Evolutionary conservation across 805 yeast species (phyloP).

Genomic region (Cyberlindnera americana): DNA sequence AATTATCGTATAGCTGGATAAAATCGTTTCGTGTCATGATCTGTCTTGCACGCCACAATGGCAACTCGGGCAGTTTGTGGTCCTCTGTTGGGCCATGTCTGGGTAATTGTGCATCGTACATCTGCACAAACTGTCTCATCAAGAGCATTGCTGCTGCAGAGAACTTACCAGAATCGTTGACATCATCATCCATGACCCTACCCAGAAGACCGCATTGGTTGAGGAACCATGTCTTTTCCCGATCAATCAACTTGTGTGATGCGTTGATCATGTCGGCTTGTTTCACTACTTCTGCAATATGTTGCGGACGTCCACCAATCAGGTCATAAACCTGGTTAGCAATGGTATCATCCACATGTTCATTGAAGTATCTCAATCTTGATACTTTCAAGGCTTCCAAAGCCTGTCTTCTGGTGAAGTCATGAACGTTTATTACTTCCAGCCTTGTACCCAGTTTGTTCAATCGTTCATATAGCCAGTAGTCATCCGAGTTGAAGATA

Average conservation of each 20-base stretch:
- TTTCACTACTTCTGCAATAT: slow-evolving; percentile 65
- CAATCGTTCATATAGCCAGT: slow-evolving; percentile 80
- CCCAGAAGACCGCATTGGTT: slow-evolving; percentile 81
- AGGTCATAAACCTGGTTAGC: slow-evolving; percentile 60
- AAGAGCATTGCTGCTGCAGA: slow-evolving; percentile 69
- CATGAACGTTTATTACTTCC: slow-evolving; percentile 67
- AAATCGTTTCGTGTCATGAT: slow-evolving; percentile 83
- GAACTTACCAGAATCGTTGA: slow-evolving; percentile 79
- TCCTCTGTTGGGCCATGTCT: slow-evolving; percentile 18
- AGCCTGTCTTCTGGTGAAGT: slow-evolving; percentile 54
- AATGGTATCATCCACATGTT: slow-evolving; percentile 33
- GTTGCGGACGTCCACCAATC: slow-evolving; percentile 85
- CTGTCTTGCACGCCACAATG: slow-evolving; percentile 80
- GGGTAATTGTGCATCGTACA: slow-evolving; percentile 38
- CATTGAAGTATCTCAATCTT: slow-evolving; percentile 42
- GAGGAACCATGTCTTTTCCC: slow-evolving; percentile 82
- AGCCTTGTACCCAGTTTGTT: slow-evolving; percentile 68
- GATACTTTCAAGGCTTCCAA: slow-evolving; percentile 50
- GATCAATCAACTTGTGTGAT: slow-evolving; percentile 66
- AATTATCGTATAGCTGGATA: slow-evolving; percentile 68
- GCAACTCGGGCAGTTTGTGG: slow-evolving; percentile 68
- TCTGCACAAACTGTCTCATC: slow-evolving; percentile 66
- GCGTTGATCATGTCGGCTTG: slow-evolving; percentile 55
- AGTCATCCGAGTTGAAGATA: slow-evolving; percentile 77
- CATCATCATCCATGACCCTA: slow-evolving; percentile 82